Conservation (phyloP, 345 rosid species). For the Rhodamnia argentea region DNA sequence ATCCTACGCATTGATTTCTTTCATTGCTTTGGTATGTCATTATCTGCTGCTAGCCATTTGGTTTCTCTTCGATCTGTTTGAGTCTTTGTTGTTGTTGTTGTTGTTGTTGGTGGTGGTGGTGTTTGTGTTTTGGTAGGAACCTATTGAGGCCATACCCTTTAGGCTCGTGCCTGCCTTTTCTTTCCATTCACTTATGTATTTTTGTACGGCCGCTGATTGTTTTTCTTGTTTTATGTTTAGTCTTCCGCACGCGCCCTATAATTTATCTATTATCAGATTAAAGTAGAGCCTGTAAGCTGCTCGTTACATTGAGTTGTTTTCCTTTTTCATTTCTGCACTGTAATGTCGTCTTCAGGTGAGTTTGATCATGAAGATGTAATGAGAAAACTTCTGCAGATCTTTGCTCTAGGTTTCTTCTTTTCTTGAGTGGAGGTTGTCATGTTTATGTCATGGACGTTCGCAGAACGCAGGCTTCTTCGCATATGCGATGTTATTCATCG, state of each 20-base stretch:
- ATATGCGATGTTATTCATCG: not conserved
- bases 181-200: too few relatives aligned
- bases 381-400: not conserved
- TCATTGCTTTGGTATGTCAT: not conserved
- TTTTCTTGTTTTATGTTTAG: too few relatives aligned
- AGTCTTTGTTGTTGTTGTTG: not conserved
- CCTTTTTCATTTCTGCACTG: not conserved
- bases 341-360: not conserved
- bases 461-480: not conserved
- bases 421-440: not conserved
- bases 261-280: too few relatives aligned
- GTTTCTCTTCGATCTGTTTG: not conserved
- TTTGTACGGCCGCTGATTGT: too few relatives aligned
- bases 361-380: not conserved
- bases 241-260: too few relatives aligned
- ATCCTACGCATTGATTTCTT: constrained; percentile 6
- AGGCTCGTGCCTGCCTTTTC: too few relatives aligned
- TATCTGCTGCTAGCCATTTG: not conserved
- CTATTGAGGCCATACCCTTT: too few relatives aligned
- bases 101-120: not conserved
- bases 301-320: too few relatives aligned
- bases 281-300: too few relatives aligned
- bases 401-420: not conserved
- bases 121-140: not conserved
- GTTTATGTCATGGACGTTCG: not conserved